Percentiles rank a stretch among this genome's conserved stretches.
phyloP scores from a whole-genome alignment of 2,329 filamentous ascomycete species.

The Fusarium sp. region DNA sequence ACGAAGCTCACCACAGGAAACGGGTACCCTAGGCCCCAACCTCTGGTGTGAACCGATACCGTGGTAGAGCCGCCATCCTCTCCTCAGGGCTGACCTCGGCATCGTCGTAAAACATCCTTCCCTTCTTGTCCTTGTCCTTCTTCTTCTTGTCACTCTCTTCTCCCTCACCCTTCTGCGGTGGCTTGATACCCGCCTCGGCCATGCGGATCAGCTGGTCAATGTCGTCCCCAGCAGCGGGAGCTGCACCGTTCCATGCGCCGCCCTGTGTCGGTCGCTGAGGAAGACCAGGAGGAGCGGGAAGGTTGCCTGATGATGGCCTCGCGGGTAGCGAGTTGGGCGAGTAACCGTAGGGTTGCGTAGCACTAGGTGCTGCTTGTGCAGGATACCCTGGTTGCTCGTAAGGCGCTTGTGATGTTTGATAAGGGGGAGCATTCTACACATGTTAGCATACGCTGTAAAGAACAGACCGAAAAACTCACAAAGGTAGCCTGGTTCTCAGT shows the following conservation, averaged over 20 bases:
- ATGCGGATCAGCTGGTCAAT: constrained; percentile 75
- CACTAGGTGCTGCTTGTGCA: constrained; percentile 33
- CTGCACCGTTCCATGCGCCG: constrained; percentile 44
- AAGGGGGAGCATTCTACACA: constrained; percentile 55
- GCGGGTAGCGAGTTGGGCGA: constrained; percentile 58
- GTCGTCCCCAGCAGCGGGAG: constrained; percentile 62
- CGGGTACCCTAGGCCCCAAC: constrained; percentile 33
- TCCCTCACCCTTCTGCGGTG: constrained; percentile 55
- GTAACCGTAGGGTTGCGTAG: constrained; percentile 48
- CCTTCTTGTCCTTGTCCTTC: constrained; percentile 76
- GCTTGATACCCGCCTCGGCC: constrained; percentile 71
- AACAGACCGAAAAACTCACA: constrained; percentile 60
- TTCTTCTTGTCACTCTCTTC: constrained; percentile 68
- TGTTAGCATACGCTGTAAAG: constrained; percentile 29
- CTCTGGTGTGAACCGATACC: constrained; percentile 71
- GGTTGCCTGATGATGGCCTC: constrained; percentile 55
- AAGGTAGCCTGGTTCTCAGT: constrained; percentile 66
- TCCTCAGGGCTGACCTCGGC: constrained; percentile 87
- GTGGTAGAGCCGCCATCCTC: constrained; percentile 82
- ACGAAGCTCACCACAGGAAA: neutral
- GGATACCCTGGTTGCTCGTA: constrained; percentile 43
- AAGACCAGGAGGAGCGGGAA: constrained; percentile 54
- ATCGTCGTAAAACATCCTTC: constrained; percentile 84
- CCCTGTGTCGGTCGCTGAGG: constrained; percentile 58
- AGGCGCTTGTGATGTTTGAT: constrained; percentile 40